Conservation (phyloP, 1,284 basidiomycete species). For the Meripilus lineatus region DNA sequence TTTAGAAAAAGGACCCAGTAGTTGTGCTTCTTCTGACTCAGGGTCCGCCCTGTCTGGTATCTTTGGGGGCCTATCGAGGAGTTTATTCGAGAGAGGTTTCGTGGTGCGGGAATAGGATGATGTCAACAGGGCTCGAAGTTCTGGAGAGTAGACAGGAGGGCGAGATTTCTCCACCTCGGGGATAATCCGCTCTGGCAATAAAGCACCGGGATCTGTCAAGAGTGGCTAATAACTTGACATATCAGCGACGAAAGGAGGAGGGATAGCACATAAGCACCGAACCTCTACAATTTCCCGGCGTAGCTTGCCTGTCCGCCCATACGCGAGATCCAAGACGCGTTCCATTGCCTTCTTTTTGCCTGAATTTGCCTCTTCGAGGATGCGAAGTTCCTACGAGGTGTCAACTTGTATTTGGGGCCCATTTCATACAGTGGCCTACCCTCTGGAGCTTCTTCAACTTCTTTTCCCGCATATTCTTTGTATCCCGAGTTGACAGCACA, state of each 20-base stretch:
- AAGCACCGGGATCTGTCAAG: constrained; percentile 38
- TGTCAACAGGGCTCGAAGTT: constrained; percentile 55
- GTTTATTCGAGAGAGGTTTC: constrained; percentile 35
- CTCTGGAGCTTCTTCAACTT: constrained; percentile 48
- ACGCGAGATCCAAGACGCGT: constrained; percentile 69
- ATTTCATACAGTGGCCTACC: constrained; percentile 43
- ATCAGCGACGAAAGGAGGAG: constrained; percentile 6
- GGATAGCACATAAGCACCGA: constrained; percentile 11
- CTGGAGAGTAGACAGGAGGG: constrained; percentile 59
- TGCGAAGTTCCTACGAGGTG: constrained; percentile 47
- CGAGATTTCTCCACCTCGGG: constrained; percentile 46
- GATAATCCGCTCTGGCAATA: constrained; percentile 44
- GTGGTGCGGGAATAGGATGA: constrained; percentile 41
- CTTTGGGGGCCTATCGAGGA: constrained; percentile 46
- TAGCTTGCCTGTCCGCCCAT: constrained; percentile 69
- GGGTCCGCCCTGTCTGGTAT: constrained; percentile 55
- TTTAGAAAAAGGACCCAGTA: constrained; percentile 64
- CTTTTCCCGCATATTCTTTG: constrained; percentile 23
- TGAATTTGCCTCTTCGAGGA: constrained; percentile 52
- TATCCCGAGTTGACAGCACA: constrained; percentile 22
- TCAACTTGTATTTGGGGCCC: background rate
- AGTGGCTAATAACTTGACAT: constrained; percentile 42
- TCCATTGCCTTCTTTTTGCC: constrained; percentile 50
- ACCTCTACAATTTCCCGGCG: constrained; percentile 63
- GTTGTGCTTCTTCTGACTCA: constrained; percentile 49